Base-by-base conservation (phyloP, 768 basidiomycete genomes). In the Pleurotus giganteus region DNA sequence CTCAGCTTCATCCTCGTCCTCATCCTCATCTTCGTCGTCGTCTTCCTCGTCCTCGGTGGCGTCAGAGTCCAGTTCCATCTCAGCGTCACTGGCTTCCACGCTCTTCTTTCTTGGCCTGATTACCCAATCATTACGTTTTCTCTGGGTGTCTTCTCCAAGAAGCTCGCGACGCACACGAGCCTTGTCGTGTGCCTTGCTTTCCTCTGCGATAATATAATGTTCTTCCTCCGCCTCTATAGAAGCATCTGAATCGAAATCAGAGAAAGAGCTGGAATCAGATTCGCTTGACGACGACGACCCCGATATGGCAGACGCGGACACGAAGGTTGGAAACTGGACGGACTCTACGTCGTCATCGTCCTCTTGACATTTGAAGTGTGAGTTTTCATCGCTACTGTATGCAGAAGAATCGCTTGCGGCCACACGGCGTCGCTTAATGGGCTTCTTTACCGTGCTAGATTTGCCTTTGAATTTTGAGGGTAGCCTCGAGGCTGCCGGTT, bases 81-180 rank as follows among this genome's bases (percentile, higher is more conserved):
- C 84, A 24, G 71, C 79, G 61, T 84, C 85, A 55, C 81, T 84
- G 4, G 69, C 69, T 24, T 79, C 83, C n/a, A 86, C 85, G 63
- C 88, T 89, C 63, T 75, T 82, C 65, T 85, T 85, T 58, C 88
- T 78, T 9, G 87, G 81, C 28, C 79, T 75, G 52, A 88, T 86
- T 58, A 88, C 77, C 88, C 89, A 90, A 57, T 78, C 78, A 50
- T 80, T 77, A 58, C 69, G 65, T 61, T 71, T 79, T 61, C 72
- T 74, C 58, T 63, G 67, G 3, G 54, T 24, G 47, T 60, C 63
- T 17, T 81, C 79, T 43, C 82, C 81, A 50, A 88, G 67, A 28
- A 85, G 69, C 65, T 88, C 84, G 47, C 84, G 79, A 44, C 76
- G 79, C 26, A 84, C 66, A 44, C 84, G 80, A n/a, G 83, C 79